Percentiles rank a stretch among this genome's conserved stretches.
phyloP scores from a whole-genome alignment of 2,329 filamentous ascomycete genomes.

The Cercospora zeina region DNA sequence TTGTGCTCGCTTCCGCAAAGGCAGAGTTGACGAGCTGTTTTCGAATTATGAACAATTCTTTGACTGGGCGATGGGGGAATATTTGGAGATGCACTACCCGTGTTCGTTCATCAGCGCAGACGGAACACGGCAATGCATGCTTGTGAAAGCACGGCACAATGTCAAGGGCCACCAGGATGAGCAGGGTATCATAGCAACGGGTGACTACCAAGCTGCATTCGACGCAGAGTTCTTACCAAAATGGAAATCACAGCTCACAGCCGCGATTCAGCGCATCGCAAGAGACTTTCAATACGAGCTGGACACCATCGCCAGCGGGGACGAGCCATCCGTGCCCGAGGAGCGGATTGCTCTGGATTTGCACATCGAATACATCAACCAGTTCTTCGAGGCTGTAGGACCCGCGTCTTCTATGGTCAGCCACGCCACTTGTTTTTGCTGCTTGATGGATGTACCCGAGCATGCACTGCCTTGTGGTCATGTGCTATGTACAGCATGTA shows the following conservation, averaged over 20 bases:
- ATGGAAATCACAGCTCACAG: conserved; percentile 37
- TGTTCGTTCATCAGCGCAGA: conserved; percentile 46
- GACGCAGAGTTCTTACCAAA: conserved; percentile 36
- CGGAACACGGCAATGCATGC: conserved; percentile 36
- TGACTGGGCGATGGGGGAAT: conserved; percentile 48
- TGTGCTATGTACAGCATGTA: conserved; percentile 48
- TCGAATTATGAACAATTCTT: conserved; percentile 47
- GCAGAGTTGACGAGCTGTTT: conserved; percentile 44
- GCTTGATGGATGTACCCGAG: conserved; percentile 48
- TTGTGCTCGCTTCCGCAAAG: conserved; percentile 44
- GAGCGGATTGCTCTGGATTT: conserved; percentile 37
- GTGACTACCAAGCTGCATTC: conserved; percentile 46
- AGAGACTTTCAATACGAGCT: conserved; percentile 39
- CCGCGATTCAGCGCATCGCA: conserved; percentile 35
- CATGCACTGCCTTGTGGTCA: conserved; percentile 51
- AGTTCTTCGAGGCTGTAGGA: conserved; percentile 46
- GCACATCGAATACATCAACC: conserved; percentile 37
- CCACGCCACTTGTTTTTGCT: conserved; percentile 50
- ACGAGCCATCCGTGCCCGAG: conserved; percentile 37
- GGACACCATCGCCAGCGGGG: conserved; percentile 33
- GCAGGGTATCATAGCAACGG: conserved; percentile 48
- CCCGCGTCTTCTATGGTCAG: conserved; percentile 39
- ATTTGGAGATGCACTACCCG: conserved; percentile 50
- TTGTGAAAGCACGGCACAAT: conserved; percentile 39
- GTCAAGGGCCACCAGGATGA: conserved; percentile 47